Evolutionary conservation across 75 land plant genomes (phyloP).

Genomic region (Picea glauca): DNA sequence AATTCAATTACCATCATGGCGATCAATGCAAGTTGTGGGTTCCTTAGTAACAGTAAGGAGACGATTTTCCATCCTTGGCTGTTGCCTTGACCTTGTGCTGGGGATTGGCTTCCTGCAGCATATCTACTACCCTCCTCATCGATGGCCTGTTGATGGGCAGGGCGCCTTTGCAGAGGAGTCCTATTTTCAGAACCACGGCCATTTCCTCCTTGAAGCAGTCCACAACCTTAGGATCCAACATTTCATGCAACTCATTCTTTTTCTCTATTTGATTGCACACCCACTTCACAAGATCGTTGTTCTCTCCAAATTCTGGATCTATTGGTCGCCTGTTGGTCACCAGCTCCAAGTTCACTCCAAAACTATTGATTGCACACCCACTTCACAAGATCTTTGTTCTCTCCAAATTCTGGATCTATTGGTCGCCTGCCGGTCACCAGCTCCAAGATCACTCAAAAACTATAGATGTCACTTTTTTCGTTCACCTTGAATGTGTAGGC

Average conservation of each 20-base stretch:
- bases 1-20: too few species aligned
- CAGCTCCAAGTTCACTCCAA: too few species aligned
- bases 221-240: slow-evolving; percentile 56
- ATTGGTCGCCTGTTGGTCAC: too few species aligned
- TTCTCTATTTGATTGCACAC: too few species aligned
- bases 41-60: too few species aligned
- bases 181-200: slow-evolving; percentile 52
- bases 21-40: too few species aligned
- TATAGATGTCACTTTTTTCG: slow-evolving; percentile 27
- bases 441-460: slow-evolving; percentile 36
- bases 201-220: slow-evolving; percentile 53
- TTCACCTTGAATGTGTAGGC: slow-evolving; percentile 40
- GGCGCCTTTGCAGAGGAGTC: slow-evolving; percentile 63
- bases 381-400: slow-evolving; percentile 21
- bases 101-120: slow-evolving; percentile 48
- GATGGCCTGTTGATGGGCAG: slow-evolving; percentile 72
- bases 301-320: too few species aligned
- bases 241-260: slow-evolving; percentile 46
- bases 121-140: slow-evolving; percentile 74
- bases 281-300: too few species aligned
- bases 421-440: slow-evolving; percentile 30
- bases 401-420: slow-evolving; percentile 17
- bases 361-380: slow-evolving; percentile 20
- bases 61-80: too few species aligned
- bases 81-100: slow-evolving; percentile 14